Evolutionary conservation across 768 basidiomycete genomes (phyloP), one percentile per base, ranked within the genome.

Genomic region (Kwoniella sp.): DNA sequence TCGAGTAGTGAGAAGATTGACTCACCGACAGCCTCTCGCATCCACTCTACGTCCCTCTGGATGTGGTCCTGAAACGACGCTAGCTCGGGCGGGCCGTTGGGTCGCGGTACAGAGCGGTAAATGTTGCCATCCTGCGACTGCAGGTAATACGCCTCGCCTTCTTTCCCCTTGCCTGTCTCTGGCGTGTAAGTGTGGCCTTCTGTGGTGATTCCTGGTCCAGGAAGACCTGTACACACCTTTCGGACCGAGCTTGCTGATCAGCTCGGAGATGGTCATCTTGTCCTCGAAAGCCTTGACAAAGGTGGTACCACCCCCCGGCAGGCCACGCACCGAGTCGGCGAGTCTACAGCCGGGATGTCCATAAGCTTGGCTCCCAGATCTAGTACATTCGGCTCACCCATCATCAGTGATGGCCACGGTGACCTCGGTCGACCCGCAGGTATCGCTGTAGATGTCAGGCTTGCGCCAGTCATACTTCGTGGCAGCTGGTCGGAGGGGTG

Each of bases 41-140:
- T 87, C 82, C 86, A 92, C 2, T 78, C 53, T 9, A 92, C 77
- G 44, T 88, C 83, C 14, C 76, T 69, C 0, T 84, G 83, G 8
- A 92, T 80, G 67, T 88, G 84, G n/a, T 64, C 53, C 59, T 81
- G 80, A 15, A 91, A 74, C 5, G 79, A 70, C 27, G 76, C 76
- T 49, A 89, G 83, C 69, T 90, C 88, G 5, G 63, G 58, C n/a
- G 38, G 46, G 22, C 48, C 57, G 4, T 29, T 9, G 3, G 54
- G 26, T 27, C 33, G 48, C 2, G 50, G 46, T 19, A 41, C 42
- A 0, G 54, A 55, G 9, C 67, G 59, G 62, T 81, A 89, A 22
- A 93, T 54, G 70, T 95, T 96, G 8, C 91, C 91, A 68, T 93
- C 89, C 71, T 95, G 90, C 3, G 86, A 88, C 71, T 95, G 91